Evolutionary conservation across 1,284 basidiomycete species (phyloP), one percentile per base, ranked within the genome.

Genomic region (Tylopilus orsonianus): DNA sequence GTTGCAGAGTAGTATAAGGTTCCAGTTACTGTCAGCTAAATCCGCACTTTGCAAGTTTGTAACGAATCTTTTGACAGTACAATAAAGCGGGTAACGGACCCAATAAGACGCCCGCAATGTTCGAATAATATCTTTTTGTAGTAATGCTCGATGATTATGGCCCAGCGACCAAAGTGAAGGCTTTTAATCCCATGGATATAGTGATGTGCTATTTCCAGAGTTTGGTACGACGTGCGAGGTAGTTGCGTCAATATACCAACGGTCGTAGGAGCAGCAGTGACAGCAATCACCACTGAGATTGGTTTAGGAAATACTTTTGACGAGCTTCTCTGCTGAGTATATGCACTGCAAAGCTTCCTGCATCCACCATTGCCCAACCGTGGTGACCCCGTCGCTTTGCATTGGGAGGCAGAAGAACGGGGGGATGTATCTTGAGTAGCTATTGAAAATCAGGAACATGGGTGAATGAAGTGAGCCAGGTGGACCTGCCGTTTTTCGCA

Each of bases 351-450:
- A 88, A 87, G 35, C 80, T 74, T 29, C 87, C 87, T 8, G 78
- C 87, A 62, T 90, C 88, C 41, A 90, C 71, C 81, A 90, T 81
- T 2, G 83, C 83, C 87, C 88, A 90, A n/a, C 85, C 85, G 48
- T 83, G 80, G 53, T 78, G 74, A 42, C 74, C 72, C 19, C 76
- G 70, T 29, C 75, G 74, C 57, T 81, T 83, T 20, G 76, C 71
- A 53, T 86, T 86, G 12, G 77, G 76, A 3, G 83, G 80, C 13
- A 90, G 69, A 14, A 71, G 61, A 16, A 87, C 56, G 6, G 83
- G 81, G 1, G 85, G 82, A 8, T 75, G 59, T 43, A 70, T 65
- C 10, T 70, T 70, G 42, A 83, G 66, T 14, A 85, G 69, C 85
- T 85, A 49, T 1, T 5, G 27, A 13, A 13, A 27, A n/a, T 62